phyloP scores from a whole-genome alignment of 2,329 filamentous ascomycete genomes.

The Paracorniculantispora psalliotae region DNA sequence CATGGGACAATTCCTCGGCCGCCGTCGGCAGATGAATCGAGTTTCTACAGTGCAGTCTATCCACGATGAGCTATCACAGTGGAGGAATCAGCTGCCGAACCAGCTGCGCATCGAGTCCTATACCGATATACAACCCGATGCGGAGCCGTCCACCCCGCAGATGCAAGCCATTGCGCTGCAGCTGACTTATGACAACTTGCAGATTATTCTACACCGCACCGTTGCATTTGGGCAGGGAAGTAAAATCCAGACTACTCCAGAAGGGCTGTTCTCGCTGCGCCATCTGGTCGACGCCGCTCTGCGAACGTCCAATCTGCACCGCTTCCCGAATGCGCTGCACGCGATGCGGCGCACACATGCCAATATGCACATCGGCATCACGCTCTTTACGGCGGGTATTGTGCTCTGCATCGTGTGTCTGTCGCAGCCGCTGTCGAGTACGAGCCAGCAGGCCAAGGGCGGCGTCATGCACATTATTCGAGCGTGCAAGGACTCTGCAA shows the following conservation, averaged over 20 bases:
- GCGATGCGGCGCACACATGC: constrained; percentile 7
- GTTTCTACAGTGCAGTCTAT: not conserved
- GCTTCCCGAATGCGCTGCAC: constrained; percentile 5
- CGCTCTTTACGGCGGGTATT: constrained; percentile 12
- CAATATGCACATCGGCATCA: constrained; percentile 14
- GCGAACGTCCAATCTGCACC: constrained; percentile 1
- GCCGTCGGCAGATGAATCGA: not conserved
- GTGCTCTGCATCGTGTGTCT: constrained; percentile 10
- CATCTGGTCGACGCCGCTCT: constrained; percentile 7
- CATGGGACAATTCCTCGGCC: constrained; percentile 10
- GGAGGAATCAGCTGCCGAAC: constrained; percentile 2
- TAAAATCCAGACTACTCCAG: not conserved
- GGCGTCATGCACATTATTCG: constrained; percentile 14
- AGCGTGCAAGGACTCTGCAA: constrained; percentile 2
- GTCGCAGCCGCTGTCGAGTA: constrained; percentile 7
- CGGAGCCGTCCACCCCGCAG: not conserved
- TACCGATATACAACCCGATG: not conserved
- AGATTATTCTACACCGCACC: constrained; percentile 10
- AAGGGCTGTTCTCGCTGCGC: not conserved
- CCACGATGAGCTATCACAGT: constrained; percentile 1
- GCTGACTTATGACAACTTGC: constrained; percentile 12
- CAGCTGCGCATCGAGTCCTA: constrained; percentile 6
- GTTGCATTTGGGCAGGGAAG: not conserved
- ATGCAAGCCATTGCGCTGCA: constrained; percentile 12
- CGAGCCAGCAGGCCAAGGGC: constrained; percentile 5